These are phyloP conservation scores for Sordariomycetes sp. DNA, from an alignment of 2,329 filamentous ascomycete genomes.

Conservation along the genomic window DNA sequence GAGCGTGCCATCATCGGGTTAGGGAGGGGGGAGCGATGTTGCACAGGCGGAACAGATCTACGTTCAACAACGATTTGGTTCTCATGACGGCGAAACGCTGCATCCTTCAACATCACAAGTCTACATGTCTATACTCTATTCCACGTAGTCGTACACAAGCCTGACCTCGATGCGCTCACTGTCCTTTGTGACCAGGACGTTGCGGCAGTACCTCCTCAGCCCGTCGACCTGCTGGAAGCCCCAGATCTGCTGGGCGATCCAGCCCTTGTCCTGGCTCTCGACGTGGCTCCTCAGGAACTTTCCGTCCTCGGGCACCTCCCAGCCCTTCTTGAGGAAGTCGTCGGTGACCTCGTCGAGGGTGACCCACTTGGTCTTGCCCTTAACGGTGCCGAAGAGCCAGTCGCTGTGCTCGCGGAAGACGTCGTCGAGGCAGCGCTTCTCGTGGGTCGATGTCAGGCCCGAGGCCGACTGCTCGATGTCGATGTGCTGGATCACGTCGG, in stretches of 20 bases:
- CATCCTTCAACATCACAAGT: no score
- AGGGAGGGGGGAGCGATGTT: no score
- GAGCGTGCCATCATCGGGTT: no score
- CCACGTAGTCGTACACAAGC: slow-evolving; percentile 46
- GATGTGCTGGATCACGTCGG: slow-evolving; percentile 46
- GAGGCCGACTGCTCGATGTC: slow-evolving; percentile 67
- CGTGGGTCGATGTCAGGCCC: slow-evolving; percentile 56
- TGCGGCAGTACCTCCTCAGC: slow-evolving; percentile 41
- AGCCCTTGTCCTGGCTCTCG: slow-evolving; percentile 39
- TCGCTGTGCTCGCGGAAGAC: slow-evolving; percentile 57
- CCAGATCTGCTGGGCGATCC: slow-evolving; percentile 51
- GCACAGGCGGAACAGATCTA: no score
- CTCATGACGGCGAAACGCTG: no score
- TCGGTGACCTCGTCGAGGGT: slow-evolving; percentile 39
- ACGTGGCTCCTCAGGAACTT: slow-evolving; percentile 59
- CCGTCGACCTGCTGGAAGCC: slow-evolving; percentile 47
- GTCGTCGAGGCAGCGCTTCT: slow-evolving; percentile 45
- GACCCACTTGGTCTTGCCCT: slow-evolving; percentile 48
- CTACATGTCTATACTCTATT: no score
- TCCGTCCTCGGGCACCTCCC: slow-evolving; percentile 48
- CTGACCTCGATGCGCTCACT: slow-evolving; percentile 36
- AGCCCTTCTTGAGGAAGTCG: slow-evolving; percentile 47
- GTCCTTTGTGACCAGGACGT: slow-evolving; percentile 44
- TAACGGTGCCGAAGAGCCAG: slow-evolving; percentile 68
- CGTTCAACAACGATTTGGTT: no score